These are phyloP conservation scores for Diaporthe citri DNA, from an alignment of 2,329 filamentous ascomycete genomes.

Conservation along the genomic window DNA sequence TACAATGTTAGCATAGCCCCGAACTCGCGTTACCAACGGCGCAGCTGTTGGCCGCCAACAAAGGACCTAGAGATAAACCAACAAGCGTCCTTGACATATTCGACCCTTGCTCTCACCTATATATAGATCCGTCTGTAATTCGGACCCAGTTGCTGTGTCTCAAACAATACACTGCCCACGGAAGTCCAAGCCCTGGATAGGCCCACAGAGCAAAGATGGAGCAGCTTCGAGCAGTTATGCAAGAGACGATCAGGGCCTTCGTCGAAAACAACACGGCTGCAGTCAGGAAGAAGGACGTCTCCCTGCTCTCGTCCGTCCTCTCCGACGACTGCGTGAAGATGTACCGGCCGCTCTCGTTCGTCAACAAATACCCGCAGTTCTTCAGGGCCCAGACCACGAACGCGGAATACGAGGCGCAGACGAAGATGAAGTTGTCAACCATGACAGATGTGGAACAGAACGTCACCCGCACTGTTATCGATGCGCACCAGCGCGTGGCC, in stretches of 20 bases:
- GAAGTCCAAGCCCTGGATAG: not conserved
- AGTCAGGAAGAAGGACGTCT: conserved; percentile 40
- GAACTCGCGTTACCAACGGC: not conserved
- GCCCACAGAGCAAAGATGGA: conserved; percentile 14
- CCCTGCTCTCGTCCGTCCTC: conserved; percentile 41
- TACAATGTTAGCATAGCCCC: conserved; percentile 5
- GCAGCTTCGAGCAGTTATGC: conserved; percentile 24
- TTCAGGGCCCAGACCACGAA: conserved; percentile 43
- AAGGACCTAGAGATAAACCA: not conserved
- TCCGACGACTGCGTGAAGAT: conserved; percentile 41
- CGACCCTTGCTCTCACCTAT: not conserved
- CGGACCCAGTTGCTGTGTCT: not conserved
- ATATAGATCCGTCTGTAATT: not conserved
- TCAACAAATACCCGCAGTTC: conserved; percentile 43
- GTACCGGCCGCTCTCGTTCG: conserved; percentile 43
- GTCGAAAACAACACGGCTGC: conserved; percentile 42
- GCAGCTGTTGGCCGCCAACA: not conserved
- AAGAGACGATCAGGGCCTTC: conserved; percentile 33
- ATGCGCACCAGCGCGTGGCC: conserved; percentile 33
- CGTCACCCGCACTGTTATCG: conserved; percentile 42
- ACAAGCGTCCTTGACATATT: not conserved
- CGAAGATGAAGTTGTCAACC: conserved; percentile 38
- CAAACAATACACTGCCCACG: not conserved
- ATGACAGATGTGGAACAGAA: conserved; percentile 41
- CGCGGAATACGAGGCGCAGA: conserved; percentile 44